Base-by-base conservation (phyloP, 345 rosid species). In the Durio zibethinus region DNA sequence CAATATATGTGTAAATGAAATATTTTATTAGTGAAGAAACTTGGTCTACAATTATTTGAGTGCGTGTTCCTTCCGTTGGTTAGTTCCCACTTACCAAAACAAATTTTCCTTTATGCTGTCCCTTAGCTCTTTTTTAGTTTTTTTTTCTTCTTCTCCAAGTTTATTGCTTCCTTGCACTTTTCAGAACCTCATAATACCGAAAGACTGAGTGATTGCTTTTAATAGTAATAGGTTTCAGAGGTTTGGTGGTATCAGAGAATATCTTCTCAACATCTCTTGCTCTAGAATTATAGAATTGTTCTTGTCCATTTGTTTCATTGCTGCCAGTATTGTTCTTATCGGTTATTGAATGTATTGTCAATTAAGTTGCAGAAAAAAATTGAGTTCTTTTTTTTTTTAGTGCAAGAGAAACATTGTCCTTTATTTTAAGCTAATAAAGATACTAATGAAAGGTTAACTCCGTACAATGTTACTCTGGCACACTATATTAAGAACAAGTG, bases 281-380 rank as follows among this genome's bases (percentile, higher is more conserved):
- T 12, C 25, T 29, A 8, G 40, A 18, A 2, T 31, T 31, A 31
- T 2, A 18, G 16, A n/a, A 9, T 71, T 50, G 74, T 50, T 71
- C 10, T 33, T 20, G 9, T 71, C 74, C 50, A 21, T 52, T 52
- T 72, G 75, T 72, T 50, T 72, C 52, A 10, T 72, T 52, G n/a
- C 7, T 18, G 45, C 43, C 18, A 50, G 29, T 4, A 71, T 31
- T 18, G 25, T 71, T 52, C 45, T 33, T 5, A 29, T 31, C 40
- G n/a, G 7, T 47, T 25, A 29, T 69, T 45, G 73, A 4, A 31
- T 69, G 31, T 18, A 10, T 2, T 23, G 62, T 57, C 62, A 57
- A 61, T 27, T 23, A 38, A 65, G 20, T 43, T 6, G 48, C 54
- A 42, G 52, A 42, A 20, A 42, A 6, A 5, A 23, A 33, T 23